phyloP scores from a whole-genome alignment of 129 eudicot genomes.

The Ambrosia artemisiifolia region DNA sequence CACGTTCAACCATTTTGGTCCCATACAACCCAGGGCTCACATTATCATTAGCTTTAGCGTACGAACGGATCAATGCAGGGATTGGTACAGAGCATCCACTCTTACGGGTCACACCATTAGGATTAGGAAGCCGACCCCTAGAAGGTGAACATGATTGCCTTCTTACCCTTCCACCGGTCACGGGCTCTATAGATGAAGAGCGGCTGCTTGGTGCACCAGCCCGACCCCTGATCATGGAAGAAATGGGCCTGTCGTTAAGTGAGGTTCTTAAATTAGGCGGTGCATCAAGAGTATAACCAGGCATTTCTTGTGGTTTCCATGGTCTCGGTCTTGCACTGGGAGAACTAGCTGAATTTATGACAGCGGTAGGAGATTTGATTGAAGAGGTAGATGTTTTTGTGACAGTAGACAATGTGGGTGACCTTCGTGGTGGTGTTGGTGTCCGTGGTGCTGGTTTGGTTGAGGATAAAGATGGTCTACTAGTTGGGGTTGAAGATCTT shows the following conservation, averaged over 20 bases:
- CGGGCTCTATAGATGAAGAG: constrained; percentile 83
- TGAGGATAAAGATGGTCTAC: constrained; percentile 50
- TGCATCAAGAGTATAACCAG: constrained; percentile 81
- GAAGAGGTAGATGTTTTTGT: constrained; percentile 42
- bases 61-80: constrained; percentile 60
- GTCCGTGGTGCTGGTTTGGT: constrained; percentile 57
- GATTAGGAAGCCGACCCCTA: constrained; percentile 88
- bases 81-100: constrained; percentile 95
- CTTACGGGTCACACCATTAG: constrained; percentile 55
- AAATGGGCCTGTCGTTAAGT: constrained; percentile 63
- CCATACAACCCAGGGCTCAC: constrained; percentile 78
- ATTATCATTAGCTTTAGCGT: constrained; percentile 83
- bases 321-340: constrained; percentile 72
- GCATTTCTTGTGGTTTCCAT: constrained; percentile 98
- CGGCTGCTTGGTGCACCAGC: constrained; percentile 83
- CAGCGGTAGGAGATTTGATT: constrained; percentile 40
- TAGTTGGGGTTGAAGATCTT: constrained; percentile 73
- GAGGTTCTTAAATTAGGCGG: constrained; percentile 91
- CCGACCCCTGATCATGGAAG: constrained; percentile 67
- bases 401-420: constrained; percentile 42
- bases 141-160: constrained; percentile 96
- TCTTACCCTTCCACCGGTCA: constrained; percentile 61
- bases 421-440: constrained; percentile 81
- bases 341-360: constrained; percentile 45
- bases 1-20: constrained; percentile 91